Conservation (phyloP, 2,329 filamentous ascomycete genomes). For the Cephalotrichum gorgonifer region DNA sequence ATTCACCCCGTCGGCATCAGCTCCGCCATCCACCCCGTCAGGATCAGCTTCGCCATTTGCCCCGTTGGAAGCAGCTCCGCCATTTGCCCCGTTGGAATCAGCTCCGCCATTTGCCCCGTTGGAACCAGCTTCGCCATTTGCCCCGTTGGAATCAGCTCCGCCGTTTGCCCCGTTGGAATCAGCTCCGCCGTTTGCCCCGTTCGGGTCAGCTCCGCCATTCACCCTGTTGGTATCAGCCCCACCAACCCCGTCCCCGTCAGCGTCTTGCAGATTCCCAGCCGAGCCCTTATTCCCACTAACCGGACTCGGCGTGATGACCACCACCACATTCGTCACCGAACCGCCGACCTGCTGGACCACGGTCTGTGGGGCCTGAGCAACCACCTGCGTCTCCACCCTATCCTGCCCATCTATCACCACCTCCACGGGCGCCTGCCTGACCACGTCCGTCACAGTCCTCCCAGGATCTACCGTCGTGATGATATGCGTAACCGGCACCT, state of each 20-base stretch:
- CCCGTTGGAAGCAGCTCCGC: no score
- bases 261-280: conserved; percentile 7
- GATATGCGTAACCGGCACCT: conserved; percentile 11
- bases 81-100: conserved; percentile 10
- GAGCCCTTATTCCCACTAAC: background rate
- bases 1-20: conserved; percentile 10
- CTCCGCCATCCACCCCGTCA: conserved; percentile 7
- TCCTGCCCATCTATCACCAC: conserved; percentile 6
- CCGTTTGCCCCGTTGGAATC: conserved; percentile 11
- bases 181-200: conserved; percentile 7
- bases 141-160: no score
- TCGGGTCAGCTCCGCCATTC: background rate
- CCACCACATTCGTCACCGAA: conserved; percentile 5
- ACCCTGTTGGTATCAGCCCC: no score
- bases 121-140: background rate
- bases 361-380: conserved; percentile 2
- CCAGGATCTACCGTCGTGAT: conserved; percentile 13
- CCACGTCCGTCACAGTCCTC: conserved; percentile 8
- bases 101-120: conserved; percentile 7
- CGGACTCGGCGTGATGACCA: conserved; percentile 7
- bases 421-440: conserved; percentile 6
- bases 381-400: conserved; percentile 7
- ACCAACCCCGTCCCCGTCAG: no score
- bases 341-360: conserved; percentile 5
- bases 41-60: conserved; percentile 1